Base-by-base conservation (phyloP, 2,329 filamentous ascomycete species). In the Fusarium virguliforme region DNA sequence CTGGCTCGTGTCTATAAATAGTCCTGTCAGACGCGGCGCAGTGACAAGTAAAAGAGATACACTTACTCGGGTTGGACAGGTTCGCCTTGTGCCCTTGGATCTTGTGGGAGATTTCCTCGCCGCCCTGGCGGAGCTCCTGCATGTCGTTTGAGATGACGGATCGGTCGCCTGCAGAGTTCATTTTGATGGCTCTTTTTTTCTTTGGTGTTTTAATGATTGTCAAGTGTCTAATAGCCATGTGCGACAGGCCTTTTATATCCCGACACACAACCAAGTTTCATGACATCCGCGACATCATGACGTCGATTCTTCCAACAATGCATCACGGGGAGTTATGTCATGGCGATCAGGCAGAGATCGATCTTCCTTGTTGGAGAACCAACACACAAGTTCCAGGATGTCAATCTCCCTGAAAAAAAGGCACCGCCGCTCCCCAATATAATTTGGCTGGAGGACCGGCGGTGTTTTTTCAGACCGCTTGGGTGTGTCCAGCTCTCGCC, bases 11-110 rank as follows among this genome's bases (percentile, higher is more conserved):
- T 84, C 83, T 84, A 22, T 10, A 9, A 12, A 26, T 41, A 15
- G 30, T 18, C n/a, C 4, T 15, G 38, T 71, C 24, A 72, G 55
- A 28, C 2, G 40, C 7, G 8, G 8, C 26, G 8, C 5, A 12
- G 4, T 5, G 2, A 18, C 10, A n/a, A 10, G 13, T 10, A 24
- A 34, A 6, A 15, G 9, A 35, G 34, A 43, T 24, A 3, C 1
- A 13, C 67, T 12, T 76, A 85, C 84, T 85, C 9, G 83, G 83
- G 65, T 86, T 86, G 62, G 80, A 79, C 18, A 86, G 68, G 67
- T 85, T 85, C 3, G 84, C 83, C 76, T 85, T 85, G 75, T 85
- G 83, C 13, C 84, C 83, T 69, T 72, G 73, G 60, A 78, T 78
- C 54, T 72, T 65, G 64, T 77, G 61, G 48, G 76, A 77, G 64